A percentile compares a stretch with the other conserved stretches of the same genome.
These are phyloP conservation scores for Schwanniomyces occidentalis DNA, from an alignment of 805 yeast species.

Conservation along the genomic window DNA sequence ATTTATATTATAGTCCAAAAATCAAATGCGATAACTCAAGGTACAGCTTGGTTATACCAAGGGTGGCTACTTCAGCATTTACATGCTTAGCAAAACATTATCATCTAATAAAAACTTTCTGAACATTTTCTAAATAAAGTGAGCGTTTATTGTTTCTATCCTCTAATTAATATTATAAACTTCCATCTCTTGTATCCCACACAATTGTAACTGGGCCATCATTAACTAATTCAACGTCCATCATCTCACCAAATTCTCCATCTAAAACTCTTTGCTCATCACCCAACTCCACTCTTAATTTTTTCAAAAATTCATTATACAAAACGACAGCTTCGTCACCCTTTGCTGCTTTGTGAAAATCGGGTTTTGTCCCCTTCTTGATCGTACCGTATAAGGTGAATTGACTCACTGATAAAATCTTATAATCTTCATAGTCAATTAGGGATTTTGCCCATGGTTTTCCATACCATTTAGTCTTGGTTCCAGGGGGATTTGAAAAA, in stretches of 20 bases:
- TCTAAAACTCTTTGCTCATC: conserved; percentile 66
- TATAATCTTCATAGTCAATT: conserved; percentile 64
- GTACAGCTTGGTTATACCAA: too few species aligned
- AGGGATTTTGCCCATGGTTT: conserved; percentile 74
- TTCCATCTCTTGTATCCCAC: conserved; percentile 61
- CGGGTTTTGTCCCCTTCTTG: conserved; percentile 92
- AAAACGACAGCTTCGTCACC: conserved; percentile 56
- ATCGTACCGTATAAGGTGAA: conserved; percentile 86
- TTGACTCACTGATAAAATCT: conserved; percentile 85
- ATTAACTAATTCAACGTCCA: conserved; percentile 86
- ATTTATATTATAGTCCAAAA: too few species aligned
- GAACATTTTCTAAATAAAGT: too few species aligned
- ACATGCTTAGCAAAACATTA: too few species aligned
- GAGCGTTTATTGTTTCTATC: background rate
- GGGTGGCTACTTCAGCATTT: too few species aligned
- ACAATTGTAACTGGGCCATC: conserved; percentile 94
- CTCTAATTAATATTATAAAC: conserved; percentile 7
- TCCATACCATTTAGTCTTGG: conserved; percentile 47
- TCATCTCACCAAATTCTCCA: conserved; percentile 95
- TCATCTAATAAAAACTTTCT: too few species aligned
- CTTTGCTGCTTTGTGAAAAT: conserved; percentile 88
- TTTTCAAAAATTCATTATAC: conserved; percentile 53
- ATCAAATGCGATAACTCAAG: too few species aligned
- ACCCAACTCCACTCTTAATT: conserved; percentile 54
- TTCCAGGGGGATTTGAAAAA: conserved; percentile 43